Evolutionary conservation across 768 basidiomycete genomes (phyloP).

Genomic region (Phylloporus rhodoxanthus): DNA sequence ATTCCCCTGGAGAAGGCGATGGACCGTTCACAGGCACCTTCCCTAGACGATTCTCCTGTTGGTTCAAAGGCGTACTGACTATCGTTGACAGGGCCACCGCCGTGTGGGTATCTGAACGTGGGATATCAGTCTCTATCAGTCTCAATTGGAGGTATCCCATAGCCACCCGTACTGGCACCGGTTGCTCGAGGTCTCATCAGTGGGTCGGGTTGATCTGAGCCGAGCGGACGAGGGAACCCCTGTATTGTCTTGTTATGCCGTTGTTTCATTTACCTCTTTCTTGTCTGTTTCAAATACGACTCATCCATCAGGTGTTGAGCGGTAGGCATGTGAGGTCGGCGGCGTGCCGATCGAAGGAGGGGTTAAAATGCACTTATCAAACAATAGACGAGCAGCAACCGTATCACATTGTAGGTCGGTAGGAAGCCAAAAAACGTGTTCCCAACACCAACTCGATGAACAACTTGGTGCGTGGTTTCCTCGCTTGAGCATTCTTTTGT

Average conservation of each 20-base stretch:
- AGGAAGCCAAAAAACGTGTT: background rate
- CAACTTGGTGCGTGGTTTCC: background rate
- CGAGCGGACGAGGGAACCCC: background rate
- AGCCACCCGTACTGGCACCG: background rate
- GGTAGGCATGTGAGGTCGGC: constrained; percentile 1
- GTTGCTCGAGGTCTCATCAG: background rate
- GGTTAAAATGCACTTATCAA: background rate
- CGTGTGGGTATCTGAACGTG: constrained; percentile 5
- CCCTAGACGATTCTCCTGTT: constrained; percentile 16
- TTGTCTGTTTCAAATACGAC: background rate
- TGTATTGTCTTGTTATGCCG: background rate
- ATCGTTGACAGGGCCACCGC: constrained; percentile 2
- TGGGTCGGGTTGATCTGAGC: constrained; percentile 1
- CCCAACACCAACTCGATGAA: background rate
- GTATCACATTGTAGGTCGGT: background rate
- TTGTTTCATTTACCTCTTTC: background rate
- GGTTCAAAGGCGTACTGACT: constrained; percentile 11
- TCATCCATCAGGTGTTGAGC: background rate
- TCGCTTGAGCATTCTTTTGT: background rate
- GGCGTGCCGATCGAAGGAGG: constrained; percentile 5
- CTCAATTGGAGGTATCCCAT: background rate
- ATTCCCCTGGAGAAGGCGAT: constrained; percentile 7
- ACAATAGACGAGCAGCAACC: background rate
- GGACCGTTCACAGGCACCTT: constrained; percentile 17
- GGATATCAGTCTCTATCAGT: background rate